Conservation (phyloP, 331 rosid genomes). For the Acacia concinna region DNA sequence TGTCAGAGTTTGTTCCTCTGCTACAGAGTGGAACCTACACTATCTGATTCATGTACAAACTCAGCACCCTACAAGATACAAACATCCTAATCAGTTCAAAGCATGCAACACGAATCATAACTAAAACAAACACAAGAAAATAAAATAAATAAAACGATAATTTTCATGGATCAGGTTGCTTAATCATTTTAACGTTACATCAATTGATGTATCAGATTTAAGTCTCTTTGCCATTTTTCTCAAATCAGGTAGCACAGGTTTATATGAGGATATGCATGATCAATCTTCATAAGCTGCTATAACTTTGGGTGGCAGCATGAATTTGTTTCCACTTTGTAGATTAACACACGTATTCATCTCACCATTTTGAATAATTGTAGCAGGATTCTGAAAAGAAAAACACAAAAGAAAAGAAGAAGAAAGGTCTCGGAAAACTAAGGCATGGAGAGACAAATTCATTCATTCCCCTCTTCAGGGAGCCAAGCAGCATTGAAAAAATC, state of each 20-base stretch:
- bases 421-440: slow-evolving; percentile 64
- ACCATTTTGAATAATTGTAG: slow-evolving; percentile 19
- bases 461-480: slow-evolving; percentile 85
- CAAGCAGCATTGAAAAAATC: slow-evolving; percentile 93
- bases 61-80: neutral
- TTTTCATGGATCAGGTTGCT: neutral
- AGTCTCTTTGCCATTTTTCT: neutral
- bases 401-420: slow-evolving; percentile 81
- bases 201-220: slow-evolving; percentile 19
- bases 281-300: slow-evolving; percentile 2
- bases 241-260: slow-evolving; percentile 1
- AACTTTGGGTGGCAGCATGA: slow-evolving; percentile 15
- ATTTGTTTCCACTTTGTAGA: slow-evolving; percentile 2
- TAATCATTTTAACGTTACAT: slow-evolving; percentile 17
- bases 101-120: neutral
- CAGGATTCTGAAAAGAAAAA: slow-evolving; percentile 72
- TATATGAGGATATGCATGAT: slow-evolving; percentile 10
- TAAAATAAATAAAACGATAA: neutral
- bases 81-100: neutral
- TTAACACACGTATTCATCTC: slow-evolving; percentile 13
- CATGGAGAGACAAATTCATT: slow-evolving; percentile 80
- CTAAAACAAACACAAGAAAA: neutral
- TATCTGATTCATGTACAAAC: neutral
- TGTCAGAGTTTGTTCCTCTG: neutral
- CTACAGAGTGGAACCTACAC: neutral